Evolutionary conservation across 148 eudicot species (phyloP).

Genomic region (Camellia sinensis): DNA sequence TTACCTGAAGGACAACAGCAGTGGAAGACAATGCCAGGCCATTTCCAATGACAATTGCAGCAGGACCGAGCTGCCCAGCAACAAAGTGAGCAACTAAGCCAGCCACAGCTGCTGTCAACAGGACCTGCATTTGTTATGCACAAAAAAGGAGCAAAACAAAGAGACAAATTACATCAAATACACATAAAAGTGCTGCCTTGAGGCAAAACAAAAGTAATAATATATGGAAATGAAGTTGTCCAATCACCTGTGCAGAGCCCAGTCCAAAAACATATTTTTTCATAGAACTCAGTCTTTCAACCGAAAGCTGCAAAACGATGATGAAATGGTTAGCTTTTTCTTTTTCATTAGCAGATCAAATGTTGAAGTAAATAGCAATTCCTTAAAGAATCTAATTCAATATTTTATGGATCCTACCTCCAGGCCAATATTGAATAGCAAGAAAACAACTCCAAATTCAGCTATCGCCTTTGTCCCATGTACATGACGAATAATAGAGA

Average conservation of each 20-base stretch:
- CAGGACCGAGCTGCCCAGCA: constrained; percentile 81
- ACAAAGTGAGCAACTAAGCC: constrained; percentile 77
- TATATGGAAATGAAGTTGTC: not conserved
- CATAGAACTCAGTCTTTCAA: constrained; percentile 99
- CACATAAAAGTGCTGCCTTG: not conserved
- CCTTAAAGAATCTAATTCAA: constrained; percentile 8
- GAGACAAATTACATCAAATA: constrained; percentile 4
- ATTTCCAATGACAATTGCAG: constrained; percentile 95
- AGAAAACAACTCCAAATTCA: constrained; percentile 97
- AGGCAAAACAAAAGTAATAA: constrained; percentile 7
- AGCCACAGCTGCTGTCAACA: constrained; percentile 74
- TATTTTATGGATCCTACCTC: constrained; percentile 56
- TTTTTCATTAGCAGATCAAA: constrained; percentile 11
- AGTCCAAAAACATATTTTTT: constrained; percentile 99
- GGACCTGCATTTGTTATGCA: constrained; percentile 48
- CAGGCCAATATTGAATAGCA: constrained; percentile 96
- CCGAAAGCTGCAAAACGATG: constrained; percentile 72
- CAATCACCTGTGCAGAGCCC: constrained; percentile 92
- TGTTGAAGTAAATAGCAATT: not conserved
- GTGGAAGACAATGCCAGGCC: constrained; percentile 98
- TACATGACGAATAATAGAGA: constrained; percentile 92
- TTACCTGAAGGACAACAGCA: constrained; percentile 98
- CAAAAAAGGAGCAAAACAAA: not conserved
- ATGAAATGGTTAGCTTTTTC: constrained; percentile 17
- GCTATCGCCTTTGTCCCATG: constrained; percentile 99